Evolutionary conservation across 768 basidiomycete species (phyloP), one percentile per base, ranked within the genome.

Genomic region (Lepiota venenata): DNA sequence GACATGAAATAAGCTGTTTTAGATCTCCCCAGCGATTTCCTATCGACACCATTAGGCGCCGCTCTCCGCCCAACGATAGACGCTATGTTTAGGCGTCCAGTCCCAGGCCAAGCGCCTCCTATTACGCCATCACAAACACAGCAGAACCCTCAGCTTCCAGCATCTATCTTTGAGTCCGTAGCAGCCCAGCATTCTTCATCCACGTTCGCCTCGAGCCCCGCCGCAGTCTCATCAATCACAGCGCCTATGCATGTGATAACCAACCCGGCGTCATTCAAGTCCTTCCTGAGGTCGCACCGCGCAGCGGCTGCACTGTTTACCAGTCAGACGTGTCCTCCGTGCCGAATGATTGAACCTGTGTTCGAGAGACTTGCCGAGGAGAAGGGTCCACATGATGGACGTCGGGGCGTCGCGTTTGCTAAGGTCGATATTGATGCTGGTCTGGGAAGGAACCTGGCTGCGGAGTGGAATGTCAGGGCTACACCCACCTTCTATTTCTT

Each of bases 401-500:
- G 66, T 57, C 70, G 63, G n/a, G 81, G 81, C 2, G 80, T 87
- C 18, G 88, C 80, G 2, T 98, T 97, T 60, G 82, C 87, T 3
- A 91, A 92, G 67, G 81, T 97, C 35, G 95, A 98, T 69, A 72
- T 92, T 59, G 81, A 78, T 4, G 79, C 88, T 11, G 89, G 88
- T 0, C 67, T 81, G 67, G 87, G 88, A 0, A 62, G 68, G 2
- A 71, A 73, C 50, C 69, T 96, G 14, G 89, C 87, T 0, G 56
- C 67, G 1, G 74, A 84, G 65, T 88, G 80, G 72, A 74, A 79
- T 12, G 81, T 97, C 1, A 68, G 77, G 14, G 93, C 79, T 15
- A 96, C 91, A 2, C 95, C 94, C 4, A 94, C 92, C 0, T 96
- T 98, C 63, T 71, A 89, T 38, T 94, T 97, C 71, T 98, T 93